Evolutionary conservation across 202 grass and related monocot genomes (phyloP).

Genomic region (Sporobolus alterniflorus): DNA sequence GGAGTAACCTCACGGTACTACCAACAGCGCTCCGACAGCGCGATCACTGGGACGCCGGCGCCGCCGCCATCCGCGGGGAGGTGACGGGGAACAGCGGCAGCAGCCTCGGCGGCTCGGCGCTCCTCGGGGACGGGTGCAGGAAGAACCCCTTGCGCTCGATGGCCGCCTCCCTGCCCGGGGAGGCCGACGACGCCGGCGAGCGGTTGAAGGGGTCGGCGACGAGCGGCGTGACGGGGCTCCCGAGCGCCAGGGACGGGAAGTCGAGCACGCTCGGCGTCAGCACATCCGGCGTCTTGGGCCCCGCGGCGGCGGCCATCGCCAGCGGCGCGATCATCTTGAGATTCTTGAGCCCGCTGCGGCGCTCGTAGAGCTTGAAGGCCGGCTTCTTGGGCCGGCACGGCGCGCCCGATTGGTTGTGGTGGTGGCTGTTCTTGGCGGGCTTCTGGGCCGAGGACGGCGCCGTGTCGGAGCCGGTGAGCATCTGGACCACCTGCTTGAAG

Average conservation of each 20-base stretch:
- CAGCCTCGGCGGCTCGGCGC: constrained; percentile 58
- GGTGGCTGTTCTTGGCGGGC: constrained; percentile 24
- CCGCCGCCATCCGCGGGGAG: constrained; percentile 42
- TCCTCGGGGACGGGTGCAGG: constrained; percentile 70
- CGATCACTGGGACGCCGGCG: constrained; percentile 27
- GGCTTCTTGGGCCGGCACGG: constrained; percentile 69
- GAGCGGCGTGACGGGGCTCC: constrained; percentile 88
- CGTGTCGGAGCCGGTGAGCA: constrained; percentile 80
- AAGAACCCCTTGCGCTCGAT: constrained; percentile 77
- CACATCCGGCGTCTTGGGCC: constrained; percentile 37
- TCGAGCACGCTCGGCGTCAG: constrained; percentile 81
- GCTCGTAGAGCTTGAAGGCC: constrained; percentile 86
- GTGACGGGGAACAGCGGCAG: constrained; percentile 85
- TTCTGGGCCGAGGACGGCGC: constrained; percentile 14
- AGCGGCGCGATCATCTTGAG: constrained; percentile 88
- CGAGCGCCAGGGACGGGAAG: constrained; percentile 75
- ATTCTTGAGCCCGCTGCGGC: constrained; percentile 70
- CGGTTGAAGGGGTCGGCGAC: constrained; percentile 75
- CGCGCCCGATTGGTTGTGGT: constrained; percentile 6
- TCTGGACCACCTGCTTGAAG: constrained; percentile 97
- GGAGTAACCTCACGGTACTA: neutral
- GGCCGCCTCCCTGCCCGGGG: constrained; percentile 33
- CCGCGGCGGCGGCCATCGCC: constrained; percentile 42
- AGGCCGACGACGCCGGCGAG: constrained; percentile 31
- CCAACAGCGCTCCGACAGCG: neutral